A percentile compares a stretch with the other conserved stretches of the same genome.
phyloP scores from a whole-genome alignment of 2,329 filamentous ascomycete genomes.

The Geosmithia putterillii region DNA sequence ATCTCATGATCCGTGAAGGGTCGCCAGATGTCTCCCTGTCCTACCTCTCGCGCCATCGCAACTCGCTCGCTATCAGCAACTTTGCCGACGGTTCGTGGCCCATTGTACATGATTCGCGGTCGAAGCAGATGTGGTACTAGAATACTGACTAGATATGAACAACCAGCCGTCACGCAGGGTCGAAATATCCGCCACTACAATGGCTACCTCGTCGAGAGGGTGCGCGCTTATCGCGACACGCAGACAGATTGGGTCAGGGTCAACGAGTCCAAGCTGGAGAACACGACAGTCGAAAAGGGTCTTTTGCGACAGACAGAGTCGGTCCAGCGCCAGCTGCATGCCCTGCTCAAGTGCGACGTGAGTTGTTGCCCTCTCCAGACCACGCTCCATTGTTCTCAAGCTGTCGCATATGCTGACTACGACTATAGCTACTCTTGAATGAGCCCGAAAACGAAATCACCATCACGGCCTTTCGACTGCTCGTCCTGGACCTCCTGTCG shows the following conservation, averaged over 20 bases:
- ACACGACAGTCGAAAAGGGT: slow-evolving; percentile 80
- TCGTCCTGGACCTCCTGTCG: slow-evolving; percentile 80
- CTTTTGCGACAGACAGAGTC: slow-evolving; percentile 82
- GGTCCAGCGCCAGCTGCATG: slow-evolving; percentile 78
- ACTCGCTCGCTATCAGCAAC: slow-evolving; percentile 73
- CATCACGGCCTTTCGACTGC: slow-evolving; percentile 78
- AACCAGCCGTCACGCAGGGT: slow-evolving; percentile 78
- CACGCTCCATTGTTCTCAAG: not conserved
- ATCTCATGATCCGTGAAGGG: slow-evolving; percentile 95
- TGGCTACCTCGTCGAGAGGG: slow-evolving; percentile 72
- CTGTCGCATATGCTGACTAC: slow-evolving; percentile 6
- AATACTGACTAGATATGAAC: not conserved
- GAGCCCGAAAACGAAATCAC: slow-evolving; percentile 96
- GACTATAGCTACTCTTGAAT: slow-evolving; percentile 56
- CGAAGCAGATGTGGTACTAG: not conserved
- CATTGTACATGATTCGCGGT: not conserved
- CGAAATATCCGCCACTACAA: slow-evolving; percentile 89
- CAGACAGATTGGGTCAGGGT: slow-evolving; percentile 82
- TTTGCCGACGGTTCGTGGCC: slow-evolving; percentile 73
- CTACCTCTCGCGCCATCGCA: slow-evolving; percentile 72
- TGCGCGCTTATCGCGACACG: slow-evolving; percentile 70
- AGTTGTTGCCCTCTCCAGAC: slow-evolving; percentile 17
- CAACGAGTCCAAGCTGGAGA: slow-evolving; percentile 73
- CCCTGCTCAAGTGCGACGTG: slow-evolving; percentile 82
- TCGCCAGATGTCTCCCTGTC: slow-evolving; percentile 77